Evolutionary conservation across 1,284 basidiomycete genomes (phyloP).

Genomic region (Sporisorium exsertum): DNA sequence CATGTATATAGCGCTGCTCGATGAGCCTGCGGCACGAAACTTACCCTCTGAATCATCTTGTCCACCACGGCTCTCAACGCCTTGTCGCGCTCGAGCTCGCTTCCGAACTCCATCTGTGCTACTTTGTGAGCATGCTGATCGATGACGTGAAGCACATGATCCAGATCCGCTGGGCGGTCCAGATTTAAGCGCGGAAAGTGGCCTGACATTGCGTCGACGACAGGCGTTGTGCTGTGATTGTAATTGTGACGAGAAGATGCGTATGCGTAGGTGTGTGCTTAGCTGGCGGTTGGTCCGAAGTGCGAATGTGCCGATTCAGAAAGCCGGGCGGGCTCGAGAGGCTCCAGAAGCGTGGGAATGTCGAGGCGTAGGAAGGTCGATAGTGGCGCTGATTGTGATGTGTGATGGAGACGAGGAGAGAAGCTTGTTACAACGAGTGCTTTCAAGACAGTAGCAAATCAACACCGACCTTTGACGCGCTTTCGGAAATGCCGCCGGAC

Average conservation of each 20-base stretch:
- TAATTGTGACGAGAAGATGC: background rate
- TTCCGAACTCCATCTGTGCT: conserved; percentile 52
- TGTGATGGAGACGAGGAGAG: conserved; percentile 1
- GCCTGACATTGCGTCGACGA: conserved; percentile 27
- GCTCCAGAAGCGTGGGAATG: background rate
- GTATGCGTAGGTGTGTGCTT: background rate
- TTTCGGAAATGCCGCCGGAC: conserved; percentile 24
- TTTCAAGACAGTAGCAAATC: conserved; percentile 12
- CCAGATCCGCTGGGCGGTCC: conserved; percentile 39
- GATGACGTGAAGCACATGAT: conserved; percentile 34
- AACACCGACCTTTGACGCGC: conserved; percentile 13
- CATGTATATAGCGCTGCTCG: background rate
- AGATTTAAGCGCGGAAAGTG: conserved; percentile 45
- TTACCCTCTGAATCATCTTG: conserved; percentile 41
- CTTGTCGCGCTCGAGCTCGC: conserved; percentile 38
- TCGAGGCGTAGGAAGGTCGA: background rate
- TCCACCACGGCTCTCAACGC: conserved; percentile 33
- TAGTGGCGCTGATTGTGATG: background rate
- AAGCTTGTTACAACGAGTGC: conserved; percentile 3
- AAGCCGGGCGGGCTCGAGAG: background rate
- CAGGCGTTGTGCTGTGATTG: background rate
- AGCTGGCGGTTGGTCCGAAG: background rate
- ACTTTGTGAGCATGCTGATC: conserved; percentile 41
- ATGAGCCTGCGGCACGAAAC: background rate
- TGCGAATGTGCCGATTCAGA: conserved; percentile 2